A percentile compares a stretch with the other conserved stretches of the same genome.
phyloP scores from a whole-genome alignment of 805 yeast genomes.

The Candida loeiensis region DNA sequence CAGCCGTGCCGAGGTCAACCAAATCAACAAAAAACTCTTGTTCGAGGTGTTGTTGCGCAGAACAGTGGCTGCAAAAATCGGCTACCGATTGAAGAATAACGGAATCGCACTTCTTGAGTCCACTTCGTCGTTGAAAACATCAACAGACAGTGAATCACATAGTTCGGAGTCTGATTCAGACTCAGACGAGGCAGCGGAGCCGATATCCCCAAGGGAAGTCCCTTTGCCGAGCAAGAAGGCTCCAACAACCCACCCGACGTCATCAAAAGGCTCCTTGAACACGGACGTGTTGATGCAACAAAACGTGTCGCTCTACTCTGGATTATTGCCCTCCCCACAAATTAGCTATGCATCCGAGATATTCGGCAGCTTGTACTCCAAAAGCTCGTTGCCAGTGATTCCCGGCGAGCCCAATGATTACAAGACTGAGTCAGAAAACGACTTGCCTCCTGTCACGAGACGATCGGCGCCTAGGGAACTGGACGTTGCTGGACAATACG shows the following conservation, averaged over 20 bases:
- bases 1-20: slow-evolving; percentile 22
- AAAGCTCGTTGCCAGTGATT: not conserved
- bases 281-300: slow-evolving; percentile 30
- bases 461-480: not conserved
- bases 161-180: not conserved
- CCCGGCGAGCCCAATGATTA: not conserved
- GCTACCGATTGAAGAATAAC: slow-evolving; percentile 27
- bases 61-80: slow-evolving; percentile 41
- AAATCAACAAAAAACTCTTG: slow-evolving; percentile 29
- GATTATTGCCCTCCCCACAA: slow-evolving; percentile 38
- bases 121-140: not conserved
- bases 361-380: slow-evolving; percentile 19
- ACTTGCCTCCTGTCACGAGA: slow-evolving; percentile 1
- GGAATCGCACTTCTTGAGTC: slow-evolving; percentile 6
- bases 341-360: slow-evolving; percentile 29
- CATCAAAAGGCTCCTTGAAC: slow-evolving; percentile 17
- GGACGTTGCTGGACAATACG: slow-evolving; percentile 1
- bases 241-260: not conserved
- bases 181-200: too few relatives aligned
- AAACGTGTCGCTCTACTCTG: slow-evolving; percentile 30
- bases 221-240: not conserved
- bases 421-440: not conserved
- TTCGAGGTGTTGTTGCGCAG: slow-evolving; percentile 38
- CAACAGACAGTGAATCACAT: not conserved
- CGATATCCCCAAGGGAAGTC: too few relatives aligned